Conservation (phyloP, 352 stramenopile species). For the Phytophthora hibernalis region DNA sequence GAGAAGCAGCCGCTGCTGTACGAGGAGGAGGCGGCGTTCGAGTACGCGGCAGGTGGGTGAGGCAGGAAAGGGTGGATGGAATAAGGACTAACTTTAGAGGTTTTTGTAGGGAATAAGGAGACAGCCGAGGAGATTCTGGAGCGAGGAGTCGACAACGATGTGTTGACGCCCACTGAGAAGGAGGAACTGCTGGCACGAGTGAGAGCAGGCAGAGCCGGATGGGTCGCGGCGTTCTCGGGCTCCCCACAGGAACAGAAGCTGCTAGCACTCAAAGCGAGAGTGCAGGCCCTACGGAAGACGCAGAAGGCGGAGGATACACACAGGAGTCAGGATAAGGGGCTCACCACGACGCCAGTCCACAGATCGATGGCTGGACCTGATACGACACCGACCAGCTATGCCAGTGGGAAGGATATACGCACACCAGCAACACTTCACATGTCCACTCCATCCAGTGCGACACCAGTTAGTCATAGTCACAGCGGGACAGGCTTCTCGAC, state of each 20-base stretch:
- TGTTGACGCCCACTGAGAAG: constrained; percentile 45
- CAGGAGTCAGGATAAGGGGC: constrained; percentile 1
- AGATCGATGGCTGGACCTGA: constrained; percentile 1
- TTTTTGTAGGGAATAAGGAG: constrained; percentile 47
- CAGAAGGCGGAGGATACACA: constrained; percentile 13
- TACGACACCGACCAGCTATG: constrained; percentile 24
- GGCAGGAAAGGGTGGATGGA: background rate
- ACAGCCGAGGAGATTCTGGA: constrained; percentile 63
- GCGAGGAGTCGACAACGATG: constrained; percentile 54
- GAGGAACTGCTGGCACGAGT: constrained; percentile 50
- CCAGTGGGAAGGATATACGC: background rate
- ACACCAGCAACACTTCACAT: constrained; percentile 2
- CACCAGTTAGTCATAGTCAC: constrained; percentile 18
- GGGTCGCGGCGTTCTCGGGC: constrained; percentile 36
- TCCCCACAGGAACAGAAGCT: constrained; percentile 43
- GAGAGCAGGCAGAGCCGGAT: constrained; percentile 35
- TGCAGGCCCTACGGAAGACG: constrained; percentile 17
- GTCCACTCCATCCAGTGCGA: constrained; percentile 11
- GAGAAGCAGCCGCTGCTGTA: constrained; percentile 58
- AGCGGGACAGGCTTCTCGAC: constrained; percentile 45
- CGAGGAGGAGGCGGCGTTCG: constrained; percentile 72
- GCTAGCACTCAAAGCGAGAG: constrained; percentile 18
- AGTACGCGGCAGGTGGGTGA: constrained; percentile 34
- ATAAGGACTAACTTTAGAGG: background rate
- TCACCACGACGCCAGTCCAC: constrained; percentile 21